Evolutionary conservation across 306 rosid genomes (phyloP), one percentile per base, ranked within the genome.

Genomic region (Biancaea sappan): DNA sequence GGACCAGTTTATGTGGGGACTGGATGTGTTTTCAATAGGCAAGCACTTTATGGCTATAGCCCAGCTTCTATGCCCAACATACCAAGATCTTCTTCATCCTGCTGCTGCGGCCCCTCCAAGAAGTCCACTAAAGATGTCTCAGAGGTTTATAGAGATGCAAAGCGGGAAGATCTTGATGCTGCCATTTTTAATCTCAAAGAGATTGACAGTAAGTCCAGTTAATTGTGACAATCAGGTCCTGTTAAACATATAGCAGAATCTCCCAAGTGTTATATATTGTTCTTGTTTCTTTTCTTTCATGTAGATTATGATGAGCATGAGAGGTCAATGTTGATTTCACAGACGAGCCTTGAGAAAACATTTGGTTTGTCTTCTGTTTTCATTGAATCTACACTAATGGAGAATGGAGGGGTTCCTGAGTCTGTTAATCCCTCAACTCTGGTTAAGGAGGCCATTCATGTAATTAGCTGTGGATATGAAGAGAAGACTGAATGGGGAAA

Each of bases 401-500:
- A 94, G 76, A 85, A 88, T 40, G 99, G 99, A 74, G 97, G 99
- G 76, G 95, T 87, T 8, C 86, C 97, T 9, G 99, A 94, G 54
- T 84, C 96, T 56, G 84, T 82, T 1, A 84, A 94, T 77, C 86
- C 99, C 59, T 64, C 99, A 2, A 80, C 81, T 54, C 81, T 94
- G 84, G 88, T 94, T 86, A 94, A 87, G 72, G 99, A 94, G 77
- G 99, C 99, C 26, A 86, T 94, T 84, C 99, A 94, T 79, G 99
- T 94, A 76, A 94, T 94, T 73, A 59, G 97, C 77, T 91, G 97
- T 35, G 95, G 97, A 53, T 94, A 94, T 74, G 99, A 94, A 87
- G 97, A 94, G 87, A 94, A 94, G 82, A 92, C 99, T 5, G 91
- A 82, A 18, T 94, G 99, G 99, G 99, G 99, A 84, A 91, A 90